These are phyloP conservation scores for Penicillium cataractarum DNA, from an alignment of 495 filamentous ascomycete genomes.

Conservation along the genomic window DNA sequence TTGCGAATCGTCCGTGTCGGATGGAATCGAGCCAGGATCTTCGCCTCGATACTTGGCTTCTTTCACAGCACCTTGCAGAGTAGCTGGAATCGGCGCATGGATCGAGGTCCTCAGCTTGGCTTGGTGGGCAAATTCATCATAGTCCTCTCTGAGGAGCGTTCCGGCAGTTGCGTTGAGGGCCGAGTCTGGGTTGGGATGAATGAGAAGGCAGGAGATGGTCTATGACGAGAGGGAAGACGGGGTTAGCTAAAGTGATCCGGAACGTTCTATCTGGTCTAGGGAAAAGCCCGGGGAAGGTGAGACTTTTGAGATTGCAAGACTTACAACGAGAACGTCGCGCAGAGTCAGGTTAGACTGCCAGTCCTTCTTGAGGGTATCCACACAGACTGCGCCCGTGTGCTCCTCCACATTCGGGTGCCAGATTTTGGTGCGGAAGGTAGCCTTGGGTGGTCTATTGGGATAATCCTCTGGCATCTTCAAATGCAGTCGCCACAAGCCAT, in stretches of 20 bases:
- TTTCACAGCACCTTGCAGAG: conserved; percentile 44
- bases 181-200: conserved; percentile 72
- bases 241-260: conserved; percentile 6
- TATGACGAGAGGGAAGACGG: conserved; percentile 15
- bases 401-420: conserved; percentile 78
- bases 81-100: conserved; percentile 59
- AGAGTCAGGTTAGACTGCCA: conserved; percentile 65
- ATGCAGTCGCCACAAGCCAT: conserved; percentile 63
- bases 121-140: conserved; percentile 59
- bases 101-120: conserved; percentile 70
- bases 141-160: conserved; percentile 64
- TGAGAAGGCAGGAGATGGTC: conserved; percentile 73
- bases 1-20: conserved; percentile 22
- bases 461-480: conserved; percentile 68
- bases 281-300: not conserved
- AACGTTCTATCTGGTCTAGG: not conserved
- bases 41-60: conserved; percentile 66
- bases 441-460: conserved; percentile 66
- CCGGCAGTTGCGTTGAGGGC: conserved; percentile 70
- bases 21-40: conserved; percentile 39
- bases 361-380: conserved; percentile 73
- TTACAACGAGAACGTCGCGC: conserved; percentile 63
- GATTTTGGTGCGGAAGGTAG: conserved; percentile 67
- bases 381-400: conserved; percentile 65
- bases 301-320: conserved; percentile 17